These are phyloP conservation scores for Oryza meridionalis DNA, from an alignment of 176 grass and related monocot genomes.

Conservation along the genomic window DNA sequence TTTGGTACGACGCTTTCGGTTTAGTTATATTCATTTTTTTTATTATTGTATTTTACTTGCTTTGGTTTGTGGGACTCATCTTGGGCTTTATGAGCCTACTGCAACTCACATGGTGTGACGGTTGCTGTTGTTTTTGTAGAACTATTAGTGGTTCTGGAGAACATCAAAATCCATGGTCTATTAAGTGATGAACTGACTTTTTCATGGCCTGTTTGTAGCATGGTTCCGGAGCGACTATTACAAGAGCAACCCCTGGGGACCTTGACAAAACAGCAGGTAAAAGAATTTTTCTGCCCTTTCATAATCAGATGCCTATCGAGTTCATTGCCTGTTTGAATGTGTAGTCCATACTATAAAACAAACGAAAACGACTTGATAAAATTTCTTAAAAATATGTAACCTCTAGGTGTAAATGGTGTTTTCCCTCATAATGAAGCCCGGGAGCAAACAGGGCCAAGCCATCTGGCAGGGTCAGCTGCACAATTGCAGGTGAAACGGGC, in stretches of 20 bases:
- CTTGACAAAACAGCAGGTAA: conserved; percentile 58
- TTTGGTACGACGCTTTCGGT: neutral
- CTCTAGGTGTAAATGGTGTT: conserved; percentile 48
- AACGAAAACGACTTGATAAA: conserved; percentile 1
- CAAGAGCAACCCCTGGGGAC: conserved; percentile 53
- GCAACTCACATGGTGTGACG: neutral
- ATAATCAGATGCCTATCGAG: conserved; percentile 13
- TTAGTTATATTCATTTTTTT: neutral
- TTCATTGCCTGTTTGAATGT: neutral
- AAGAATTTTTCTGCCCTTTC: neutral
- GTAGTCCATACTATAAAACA: conserved; percentile 21
- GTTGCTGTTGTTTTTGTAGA: neutral
- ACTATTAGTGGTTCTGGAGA: conserved; percentile 8
- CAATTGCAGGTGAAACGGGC: conserved; percentile 59
- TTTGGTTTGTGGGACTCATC: neutral
- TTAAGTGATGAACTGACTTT: conserved; percentile 14
- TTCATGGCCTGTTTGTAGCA: conserved; percentile 43
- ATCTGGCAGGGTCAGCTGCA: conserved; percentile 47
- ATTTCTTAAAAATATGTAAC: conserved; percentile 16
- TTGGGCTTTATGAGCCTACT: neutral
- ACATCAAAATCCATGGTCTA: conserved; percentile 1
- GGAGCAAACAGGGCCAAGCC: conserved; percentile 53
- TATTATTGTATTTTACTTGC: neutral
- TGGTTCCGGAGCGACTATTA: conserved; percentile 56
- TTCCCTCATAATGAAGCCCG: conserved; percentile 45